phyloP scores from a whole-genome alignment of 1,284 basidiomycete genomes.

The Tranzscheliella williamsii region DNA sequence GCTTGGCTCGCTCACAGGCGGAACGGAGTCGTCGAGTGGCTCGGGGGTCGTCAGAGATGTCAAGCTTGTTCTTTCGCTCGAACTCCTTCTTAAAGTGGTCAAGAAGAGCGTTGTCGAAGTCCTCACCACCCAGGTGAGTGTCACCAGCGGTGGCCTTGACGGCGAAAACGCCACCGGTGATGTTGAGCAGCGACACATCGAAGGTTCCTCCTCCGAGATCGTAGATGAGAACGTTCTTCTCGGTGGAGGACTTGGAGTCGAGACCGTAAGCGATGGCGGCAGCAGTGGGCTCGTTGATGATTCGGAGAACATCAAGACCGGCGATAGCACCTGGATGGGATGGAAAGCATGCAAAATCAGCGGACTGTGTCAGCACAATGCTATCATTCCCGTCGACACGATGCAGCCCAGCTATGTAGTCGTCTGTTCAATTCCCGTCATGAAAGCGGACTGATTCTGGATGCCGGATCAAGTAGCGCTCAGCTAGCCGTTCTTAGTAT shows the following conservation, averaged over 20 bases:
- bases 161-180: constrained; percentile 70
- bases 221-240: constrained; percentile 99
- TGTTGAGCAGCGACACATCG: constrained; percentile 71
- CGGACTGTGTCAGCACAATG: too few species aligned
- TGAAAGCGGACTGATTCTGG: too few species aligned
- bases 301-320: constrained; percentile 71
- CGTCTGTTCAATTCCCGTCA: too few species aligned
- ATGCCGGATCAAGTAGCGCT: too few species aligned
- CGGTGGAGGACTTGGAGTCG: constrained; percentile 62
- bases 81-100: constrained; percentile 76
- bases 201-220: constrained; percentile 92
- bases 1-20: constrained; percentile 99
- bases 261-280: constrained; percentile 67
- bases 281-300: constrained; percentile 70
- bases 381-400: too few species aligned
- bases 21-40: constrained; percentile 91
- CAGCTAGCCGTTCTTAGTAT: constrained; percentile 55
- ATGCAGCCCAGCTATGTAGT: too few species aligned
- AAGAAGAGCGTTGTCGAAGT: constrained; percentile 96
- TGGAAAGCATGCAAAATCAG: constrained; percentile 5
- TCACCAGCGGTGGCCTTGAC: constrained; percentile 70
- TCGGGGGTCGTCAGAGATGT: constrained; percentile 94
- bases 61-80: constrained; percentile 76
- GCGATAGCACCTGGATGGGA: constrained; percentile 65
- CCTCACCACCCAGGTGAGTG: constrained; percentile 77